Evolutionary conservation across 768 basidiomycete species (phyloP), one percentile per base, ranked within the genome.

Genomic region (Boletus subparvulus): DNA sequence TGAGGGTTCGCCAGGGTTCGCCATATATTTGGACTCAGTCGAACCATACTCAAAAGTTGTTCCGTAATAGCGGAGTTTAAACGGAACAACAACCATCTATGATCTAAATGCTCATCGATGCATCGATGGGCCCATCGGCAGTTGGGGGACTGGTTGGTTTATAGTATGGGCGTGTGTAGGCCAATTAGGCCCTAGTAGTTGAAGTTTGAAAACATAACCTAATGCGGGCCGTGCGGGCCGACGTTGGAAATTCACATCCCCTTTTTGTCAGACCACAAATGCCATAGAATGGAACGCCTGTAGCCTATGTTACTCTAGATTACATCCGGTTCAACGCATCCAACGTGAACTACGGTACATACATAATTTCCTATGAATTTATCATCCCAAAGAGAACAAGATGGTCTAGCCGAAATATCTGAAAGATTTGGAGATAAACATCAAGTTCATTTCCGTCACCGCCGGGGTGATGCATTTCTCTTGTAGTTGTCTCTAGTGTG

Each of bases 381-480:
- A 62, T 42, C 36, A 49, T 57, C 45, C 55, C 54, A 51, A 52
- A 30, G 19, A 48, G 24, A 50, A 44, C 36, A 61, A 30, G 17
- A 30, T 50, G 60, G 58, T 61, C 59, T 48, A 60, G 52, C 65
- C 40, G 44, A 47, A 50, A 55, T 35, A 26, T 39, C 42, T 32
- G 45, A 59, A 54, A 48, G 12, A 21, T 56, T 40, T 54, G 30
- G 37, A 45, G 28, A 36, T 43, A 24, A 47, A 52, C 47, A 30
- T 55, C 56, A 50, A 60, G 52, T 45, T 61, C 47, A 55, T 55
- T 14, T 39, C 50, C 46, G 37, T 79, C 75, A 77, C 74, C 78
- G 72, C 76, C 77, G 65, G 74, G 75, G 70, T 66, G 78, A 76
- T 44, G 76, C 76, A 55, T 73, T 70, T 56, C 75, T 70, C 68